Evolutionary conservation across 2,329 filamentous ascomycete species (phyloP).

Genomic region (Chaetomiaceae sp.): DNA sequence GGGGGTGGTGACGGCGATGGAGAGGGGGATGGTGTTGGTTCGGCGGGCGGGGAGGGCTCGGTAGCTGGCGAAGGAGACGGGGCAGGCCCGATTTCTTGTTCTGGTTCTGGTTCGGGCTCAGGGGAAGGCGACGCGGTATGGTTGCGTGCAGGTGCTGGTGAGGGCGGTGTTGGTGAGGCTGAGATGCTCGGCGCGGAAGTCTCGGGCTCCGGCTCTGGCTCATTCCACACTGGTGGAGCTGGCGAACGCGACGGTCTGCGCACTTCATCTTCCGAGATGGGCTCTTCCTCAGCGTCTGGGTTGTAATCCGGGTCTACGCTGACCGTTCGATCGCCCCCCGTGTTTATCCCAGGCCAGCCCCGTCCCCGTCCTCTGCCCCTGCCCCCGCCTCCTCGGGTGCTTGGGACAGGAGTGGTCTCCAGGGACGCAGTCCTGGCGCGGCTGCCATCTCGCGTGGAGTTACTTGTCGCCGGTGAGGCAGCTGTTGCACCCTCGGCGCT

Average conservation of each 20-base stretch:
- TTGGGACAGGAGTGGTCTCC: not conserved
- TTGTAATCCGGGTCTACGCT: conserved; percentile 22
- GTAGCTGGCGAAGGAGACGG: not conserved
- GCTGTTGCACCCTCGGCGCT: conserved; percentile 5
- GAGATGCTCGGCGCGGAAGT: not conserved
- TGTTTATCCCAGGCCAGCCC: not conserved
- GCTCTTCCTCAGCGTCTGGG: conserved; percentile 21
- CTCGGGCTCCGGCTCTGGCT: not conserved
- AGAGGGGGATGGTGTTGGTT: not conserved
- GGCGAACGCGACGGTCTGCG: conserved; percentile 13
- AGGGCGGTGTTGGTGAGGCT: not conserved
- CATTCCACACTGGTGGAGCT: not conserved
- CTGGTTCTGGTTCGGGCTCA: too few relatives aligned
- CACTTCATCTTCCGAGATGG: conserved; percentile 20
- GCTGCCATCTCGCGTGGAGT: not conserved
- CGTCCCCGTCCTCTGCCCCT: not conserved
- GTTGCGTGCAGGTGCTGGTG: too few relatives aligned
- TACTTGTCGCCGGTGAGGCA: not conserved
- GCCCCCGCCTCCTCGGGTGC: not conserved
- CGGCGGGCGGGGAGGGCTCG: not conserved
- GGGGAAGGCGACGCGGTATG: not conserved
- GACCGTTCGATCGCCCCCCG: not conserved
- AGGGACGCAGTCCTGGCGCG: not conserved
- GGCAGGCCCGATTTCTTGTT: not conserved
- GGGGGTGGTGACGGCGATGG: conserved; percentile 3